Evolutionary conservation across 2,329 filamentous ascomycete species (phyloP), one percentile per base, ranked within the genome.

Genomic region (Nemania sp.): DNA sequence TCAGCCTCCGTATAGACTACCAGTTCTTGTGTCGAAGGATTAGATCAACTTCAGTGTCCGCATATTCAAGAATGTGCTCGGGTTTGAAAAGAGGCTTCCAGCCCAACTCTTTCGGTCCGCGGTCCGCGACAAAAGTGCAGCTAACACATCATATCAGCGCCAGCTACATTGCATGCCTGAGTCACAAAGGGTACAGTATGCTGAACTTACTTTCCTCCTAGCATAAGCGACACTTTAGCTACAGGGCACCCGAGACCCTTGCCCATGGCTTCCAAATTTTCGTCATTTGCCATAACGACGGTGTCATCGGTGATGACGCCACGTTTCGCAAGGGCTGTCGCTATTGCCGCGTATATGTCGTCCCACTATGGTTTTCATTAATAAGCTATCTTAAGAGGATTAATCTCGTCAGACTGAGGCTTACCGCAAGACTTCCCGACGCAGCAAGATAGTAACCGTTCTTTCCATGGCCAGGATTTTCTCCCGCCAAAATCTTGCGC

Each of bases 381-480:
- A 23, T 39, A 12, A 51, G 28, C n/a, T 8, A 41, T 34, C 5
- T 33, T 19, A 15, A 44, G 28, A 31, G 9, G 9, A 5, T 31
- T 31, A 3, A 9, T 11, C 28, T 14, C 26, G 6, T 9, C 6
- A 19, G 20, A 14, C 15, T 30, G 44, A 45, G 11, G 52, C 54
- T 56, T 53, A 66, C 64, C 0, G 70, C 70, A 4, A 82, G 67
- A 15, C 66, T 72, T 1, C 80, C 80, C 0, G 77, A 67, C 0
- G 77, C 61, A 0, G 79, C 80, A 6, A 82, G 72, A 59, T 78
- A 82, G 57, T 76, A 81, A 0, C 80, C 79, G 1, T 73, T 68
- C 48, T 69, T 73, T 0, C 76, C 77, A 44, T 75, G 55, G 2
- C 64, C 71, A 0, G 71, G 67, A 4, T 73, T 64, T 11, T 70